Percentiles rank a stretch among this genome's conserved stretches.
Evolutionary conservation across 202 grass and related monocot genomes (phyloP).

Genomic region (Saccharum hybrid): DNA sequence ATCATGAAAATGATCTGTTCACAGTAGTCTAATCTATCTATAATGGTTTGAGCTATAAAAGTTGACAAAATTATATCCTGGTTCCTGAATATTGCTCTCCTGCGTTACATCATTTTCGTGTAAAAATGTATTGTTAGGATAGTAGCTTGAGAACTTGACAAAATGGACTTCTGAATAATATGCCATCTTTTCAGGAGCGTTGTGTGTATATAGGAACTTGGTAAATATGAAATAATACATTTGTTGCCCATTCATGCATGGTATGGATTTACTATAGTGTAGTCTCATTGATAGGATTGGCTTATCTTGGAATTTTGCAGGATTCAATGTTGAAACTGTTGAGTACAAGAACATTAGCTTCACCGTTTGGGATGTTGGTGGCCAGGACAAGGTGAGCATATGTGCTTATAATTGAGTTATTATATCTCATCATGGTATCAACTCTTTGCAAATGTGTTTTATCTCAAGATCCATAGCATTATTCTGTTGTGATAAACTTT

Average conservation of each 20-base stretch:
- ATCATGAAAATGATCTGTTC: not conserved
- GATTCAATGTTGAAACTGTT: slow-evolving; percentile 96
- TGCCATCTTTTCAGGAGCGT: not conserved
- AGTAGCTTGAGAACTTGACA: not conserved
- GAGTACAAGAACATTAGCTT: slow-evolving; percentile 99
- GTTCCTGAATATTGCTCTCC: slow-evolving; percentile 9
- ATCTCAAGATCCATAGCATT: slow-evolving; percentile 6
- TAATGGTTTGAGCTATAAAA: not conserved
- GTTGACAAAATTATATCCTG: not conserved
- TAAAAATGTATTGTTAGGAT: not conserved
- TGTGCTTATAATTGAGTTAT: slow-evolving; percentile 5
- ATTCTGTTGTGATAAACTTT: slow-evolving; percentile 5
- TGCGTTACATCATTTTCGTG: not conserved
- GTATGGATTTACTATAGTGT: not conserved
- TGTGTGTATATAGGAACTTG: not conserved
- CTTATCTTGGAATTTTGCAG: slow-evolving; percentile 43
- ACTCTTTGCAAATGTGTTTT: slow-evolving; percentile 26
- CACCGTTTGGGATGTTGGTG: slow-evolving; percentile 98
- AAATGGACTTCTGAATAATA: not conserved
- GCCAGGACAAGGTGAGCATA: slow-evolving; percentile 84
- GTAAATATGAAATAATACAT: slow-evolving; percentile 1
- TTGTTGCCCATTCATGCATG: not conserved
- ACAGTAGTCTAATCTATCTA: not conserved
- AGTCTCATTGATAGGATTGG: not conserved
- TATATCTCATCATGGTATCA: not conserved